These are phyloP conservation scores for Rhizopogon sp. DNA, from an alignment of 768 basidiomycete species.

Conservation along the genomic window DNA sequence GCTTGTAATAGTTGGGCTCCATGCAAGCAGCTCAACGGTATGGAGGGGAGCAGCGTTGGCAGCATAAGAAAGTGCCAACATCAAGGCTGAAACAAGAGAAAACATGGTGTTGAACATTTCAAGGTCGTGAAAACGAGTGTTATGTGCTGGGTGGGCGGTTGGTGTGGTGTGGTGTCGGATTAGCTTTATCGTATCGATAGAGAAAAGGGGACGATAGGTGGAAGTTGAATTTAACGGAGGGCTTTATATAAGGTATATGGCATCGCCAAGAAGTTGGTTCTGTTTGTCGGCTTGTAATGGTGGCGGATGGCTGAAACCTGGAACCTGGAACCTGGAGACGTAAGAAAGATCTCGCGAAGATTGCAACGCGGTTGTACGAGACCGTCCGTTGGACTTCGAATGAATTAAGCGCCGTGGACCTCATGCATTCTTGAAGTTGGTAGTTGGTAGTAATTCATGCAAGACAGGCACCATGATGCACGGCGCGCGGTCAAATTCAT, in stretches of 20 bases:
- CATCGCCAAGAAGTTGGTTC: slow-evolving; percentile 12
- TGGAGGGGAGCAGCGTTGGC: slow-evolving; percentile 23
- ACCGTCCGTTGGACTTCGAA: neutral
- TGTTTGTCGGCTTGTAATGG: slow-evolving; percentile 10
- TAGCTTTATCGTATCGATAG: neutral
- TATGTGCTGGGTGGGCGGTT: slow-evolving; percentile 5
- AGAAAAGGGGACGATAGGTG: neutral
- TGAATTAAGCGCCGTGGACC: too few species aligned
- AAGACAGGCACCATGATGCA: too few species aligned
- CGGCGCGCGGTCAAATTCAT: too few species aligned
- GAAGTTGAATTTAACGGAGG: neutral
- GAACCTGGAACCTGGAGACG: neutral
- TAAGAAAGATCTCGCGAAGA: neutral
- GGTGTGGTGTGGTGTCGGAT: neutral
- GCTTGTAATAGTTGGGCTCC: slow-evolving; percentile 36
- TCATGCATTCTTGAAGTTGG: too few species aligned
- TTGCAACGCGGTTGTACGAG: neutral
- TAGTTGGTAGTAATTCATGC: too few species aligned
- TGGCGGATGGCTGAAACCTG: neutral
- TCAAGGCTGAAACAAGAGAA: slow-evolving; percentile 26
- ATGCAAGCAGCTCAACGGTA: slow-evolving; percentile 29
- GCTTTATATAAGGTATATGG: slow-evolving; percentile 15
- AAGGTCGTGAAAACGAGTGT: slow-evolving; percentile 18
- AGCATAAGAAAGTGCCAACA: slow-evolving; percentile 22
- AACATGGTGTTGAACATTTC: slow-evolving; percentile 17